Base-by-base conservation (phyloP, 1,284 basidiomycete genomes). In the Xerocomus minutiporus region DNA sequence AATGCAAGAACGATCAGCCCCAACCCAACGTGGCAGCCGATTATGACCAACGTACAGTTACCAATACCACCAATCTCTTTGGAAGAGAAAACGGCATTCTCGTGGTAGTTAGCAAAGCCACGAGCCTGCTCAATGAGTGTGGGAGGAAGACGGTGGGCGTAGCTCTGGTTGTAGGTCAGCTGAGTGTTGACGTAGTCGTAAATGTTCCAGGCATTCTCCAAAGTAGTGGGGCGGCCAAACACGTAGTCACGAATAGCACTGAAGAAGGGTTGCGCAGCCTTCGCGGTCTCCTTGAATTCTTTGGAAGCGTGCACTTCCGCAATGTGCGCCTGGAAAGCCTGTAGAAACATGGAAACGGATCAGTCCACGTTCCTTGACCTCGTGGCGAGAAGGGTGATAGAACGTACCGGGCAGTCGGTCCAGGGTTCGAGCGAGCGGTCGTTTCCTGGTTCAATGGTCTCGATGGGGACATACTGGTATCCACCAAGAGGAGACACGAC, bases 401-500 rank as follows among this genome's bases (percentile, higher is more conserved):
- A 31, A 71, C 79, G 35, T 70, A 88, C 86, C 5, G 84, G 86
- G 72, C 90, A 93, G 62, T 82, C 76, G 15, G 88, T 91, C 87
- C 88, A 94, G 55, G 85, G 83, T 70, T 94, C 91, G 59, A 94
- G 76, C 34, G 88, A 88, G 60, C 88, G 81, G 64, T 91, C 88
- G 60, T 92, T 89, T 40, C 77, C 79, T 28, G 91, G 87, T 65
- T 92, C 87, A 44, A 93, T 83, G 7, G 90, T 91, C 73, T 91
- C 83, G 35, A 91, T 86, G 8, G 88, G 88, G 50, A 91, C 78
- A 58, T 91, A 92, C 69, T 91, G 88, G 69, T 93, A 94, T 1
- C 92, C 91, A 8, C 81, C 80, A n/a, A 92, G 78, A 34, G 89
- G 89, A 17, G 88, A 85, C 8, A 81, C 70, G 44, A 94, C 75